Evolutionary conservation across 1,284 basidiomycete species (phyloP), one percentile per base, ranked within the genome.

Genomic region (Ustilago curta): DNA sequence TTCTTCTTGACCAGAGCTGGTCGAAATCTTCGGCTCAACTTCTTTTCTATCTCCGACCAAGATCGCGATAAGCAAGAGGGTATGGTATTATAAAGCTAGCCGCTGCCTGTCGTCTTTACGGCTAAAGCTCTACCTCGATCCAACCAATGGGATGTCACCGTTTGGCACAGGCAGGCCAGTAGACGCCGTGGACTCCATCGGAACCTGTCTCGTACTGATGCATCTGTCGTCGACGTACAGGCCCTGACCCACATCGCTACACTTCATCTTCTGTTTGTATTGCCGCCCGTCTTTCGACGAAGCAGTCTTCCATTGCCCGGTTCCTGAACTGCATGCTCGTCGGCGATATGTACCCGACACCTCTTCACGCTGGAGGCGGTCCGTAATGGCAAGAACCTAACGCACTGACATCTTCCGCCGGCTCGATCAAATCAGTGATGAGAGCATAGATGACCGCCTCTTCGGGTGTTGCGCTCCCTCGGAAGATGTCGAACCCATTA

Each of bases 1-100:
- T 27, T 23, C 39, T 12, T 23, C 23, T 39, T 31, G 47, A 37
- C 11, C 35, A 16, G n/a, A 37, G 12, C 12, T 37, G 35, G 35
- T 37, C 35, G 32, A 42, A 25, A 48, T 29, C 32, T 53, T 63
- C 49, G 56, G 55, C 66, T 69, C 55, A 40, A 55, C 11, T 21
- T 40, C 31, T 11, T 35, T 62, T 69, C 51, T 62, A 69, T 58
- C 59, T 69, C 66, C 59, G 66, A 69, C 39, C 39, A 29, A 16
- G 4, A 21, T 29, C 23, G 44, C 51, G 59, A 69, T 63, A 55
- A 62, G 49, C 42, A 58, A 37, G 29, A 37, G 35, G 35, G 35
- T 37, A 27, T 7, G 7, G 23, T 27, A 27, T 7, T 4, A 12
- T 27, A 48, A 23, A 45, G 21, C 45, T 47, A 27, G 4, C 45